A percentile compares a stretch with the other conserved stretches of the same genome.
Evolutionary conservation across 2,329 filamentous ascomycete species (phyloP).

Genomic region (Diaporthe vexans): DNA sequence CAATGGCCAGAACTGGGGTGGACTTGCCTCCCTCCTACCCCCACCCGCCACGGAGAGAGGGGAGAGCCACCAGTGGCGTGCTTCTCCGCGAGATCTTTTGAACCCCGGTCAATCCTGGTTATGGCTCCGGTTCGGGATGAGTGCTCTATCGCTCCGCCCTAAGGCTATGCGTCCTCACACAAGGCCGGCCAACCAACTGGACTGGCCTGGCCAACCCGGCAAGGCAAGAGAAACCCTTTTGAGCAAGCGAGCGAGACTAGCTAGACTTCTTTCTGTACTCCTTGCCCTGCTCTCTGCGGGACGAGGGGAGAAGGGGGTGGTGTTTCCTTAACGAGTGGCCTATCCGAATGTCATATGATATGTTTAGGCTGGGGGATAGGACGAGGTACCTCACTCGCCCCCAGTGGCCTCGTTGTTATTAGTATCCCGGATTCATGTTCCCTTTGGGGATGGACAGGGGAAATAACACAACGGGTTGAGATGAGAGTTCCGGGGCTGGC

Average conservation of each 20-base stretch:
- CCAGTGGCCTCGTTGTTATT: slow-evolving; percentile 11
- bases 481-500: neutral
- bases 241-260: slow-evolving; percentile 13
- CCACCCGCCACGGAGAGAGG: neutral
- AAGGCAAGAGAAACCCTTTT: slow-evolving; percentile 9
- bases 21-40: neutral
- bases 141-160: slow-evolving; percentile 30
- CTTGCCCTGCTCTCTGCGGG: slow-evolving; percentile 9
- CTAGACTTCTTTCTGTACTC: neutral
- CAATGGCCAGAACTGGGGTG: slow-evolving; percentile 15
- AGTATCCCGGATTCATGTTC: slow-evolving; percentile 24
- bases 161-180: slow-evolving; percentile 38
- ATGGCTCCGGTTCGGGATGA: neutral
- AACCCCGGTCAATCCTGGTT: slow-evolving; percentile 13
- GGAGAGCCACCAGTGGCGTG: slow-evolving; percentile 31
- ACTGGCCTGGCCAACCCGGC: neutral
- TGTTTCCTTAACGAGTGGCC: slow-evolving; percentile 7
- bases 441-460: slow-evolving; percentile 25
- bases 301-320: slow-evolving; percentile 23
- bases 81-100: slow-evolving; percentile 25
- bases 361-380: neutral
- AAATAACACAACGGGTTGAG: slow-evolving; percentile 14
- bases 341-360: neutral
- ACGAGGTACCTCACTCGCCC: neutral
- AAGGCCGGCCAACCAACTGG: slow-evolving; percentile 12